phyloP scores from a whole-genome alignment of 2,329 filamentous ascomycete species.

The Aulographum hederae region DNA sequence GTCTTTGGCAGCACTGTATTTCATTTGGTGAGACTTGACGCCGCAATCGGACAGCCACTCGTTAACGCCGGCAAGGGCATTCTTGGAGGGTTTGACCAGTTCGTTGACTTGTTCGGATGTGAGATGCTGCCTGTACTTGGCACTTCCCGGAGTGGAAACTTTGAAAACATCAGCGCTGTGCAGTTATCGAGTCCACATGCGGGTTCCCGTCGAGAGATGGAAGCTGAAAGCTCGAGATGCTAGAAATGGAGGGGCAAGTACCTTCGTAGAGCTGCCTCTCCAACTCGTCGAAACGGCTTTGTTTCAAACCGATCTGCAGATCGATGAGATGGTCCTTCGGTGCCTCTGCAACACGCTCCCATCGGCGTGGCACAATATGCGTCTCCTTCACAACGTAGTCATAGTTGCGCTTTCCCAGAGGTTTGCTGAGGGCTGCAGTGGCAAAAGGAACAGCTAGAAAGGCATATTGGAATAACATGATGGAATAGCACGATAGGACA shows the following conservation, averaged over 20 bases:
- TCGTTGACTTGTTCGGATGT: background rate
- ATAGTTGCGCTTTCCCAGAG: no score
- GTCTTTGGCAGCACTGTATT: background rate
- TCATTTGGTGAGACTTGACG: background rate
- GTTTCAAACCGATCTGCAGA: constrained; percentile 34
- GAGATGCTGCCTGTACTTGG: background rate
- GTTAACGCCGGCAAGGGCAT: constrained; percentile 8
- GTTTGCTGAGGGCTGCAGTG: no score
- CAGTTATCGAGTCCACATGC: no score
- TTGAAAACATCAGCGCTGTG: no score
- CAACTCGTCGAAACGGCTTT: constrained; percentile 30
- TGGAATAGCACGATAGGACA: no score
- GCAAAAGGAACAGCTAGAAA: no score
- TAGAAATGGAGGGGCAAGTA: background rate
- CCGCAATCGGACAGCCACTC: constrained; percentile 18
- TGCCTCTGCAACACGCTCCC: constrained; percentile 24
- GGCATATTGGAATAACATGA: no score
- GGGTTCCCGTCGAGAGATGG: no score
- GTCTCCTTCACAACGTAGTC: constrained; percentile 33
- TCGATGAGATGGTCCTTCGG: constrained; percentile 27
- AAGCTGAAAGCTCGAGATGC: no score
- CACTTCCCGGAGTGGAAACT: background rate
- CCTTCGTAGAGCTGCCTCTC: constrained; percentile 30
- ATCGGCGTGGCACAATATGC: constrained; percentile 27
- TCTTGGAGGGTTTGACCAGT: background rate